Evolutionary conservation across 1,139 yeast species (phyloP).

Genomic region (Hemisphaericaspora lyxosophila): DNA sequence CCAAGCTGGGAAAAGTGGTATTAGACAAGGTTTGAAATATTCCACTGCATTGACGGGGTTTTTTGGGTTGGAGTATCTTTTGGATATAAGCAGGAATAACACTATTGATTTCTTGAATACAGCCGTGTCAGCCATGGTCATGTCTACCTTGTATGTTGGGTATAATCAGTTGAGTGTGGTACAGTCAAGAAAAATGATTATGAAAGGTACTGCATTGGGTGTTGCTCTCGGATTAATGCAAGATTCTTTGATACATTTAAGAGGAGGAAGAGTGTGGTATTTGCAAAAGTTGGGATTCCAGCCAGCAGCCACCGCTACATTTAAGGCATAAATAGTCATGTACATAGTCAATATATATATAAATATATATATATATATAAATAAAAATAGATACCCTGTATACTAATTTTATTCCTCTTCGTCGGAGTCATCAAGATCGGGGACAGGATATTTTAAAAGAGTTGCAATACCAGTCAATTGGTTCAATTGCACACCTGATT

Average conservation of each 20-base stretch:
- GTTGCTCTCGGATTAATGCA: slow-evolving; percentile 60
- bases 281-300: slow-evolving; percentile 24
- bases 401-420: slow-evolving; percentile 33
- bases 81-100: slow-evolving; percentile 54
- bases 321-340: slow-evolving; percentile 3
- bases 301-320: background rate
- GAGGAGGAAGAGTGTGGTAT: slow-evolving; percentile 71
- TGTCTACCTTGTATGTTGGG: slow-evolving; percentile 44
- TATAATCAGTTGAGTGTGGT: slow-evolving; percentile 42
- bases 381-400: too few relatives aligned
- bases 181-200: slow-evolving; percentile 49
- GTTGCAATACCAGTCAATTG: slow-evolving; percentile 92
- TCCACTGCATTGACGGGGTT: slow-evolving; percentile 49
- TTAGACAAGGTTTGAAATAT: slow-evolving; percentile 44
- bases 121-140: slow-evolving; percentile 47
- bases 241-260: slow-evolving; percentile 55
- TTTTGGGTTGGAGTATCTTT: slow-evolving; percentile 60
- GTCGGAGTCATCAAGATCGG: slow-evolving; percentile 76
- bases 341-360: background rate
- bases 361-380: too few relatives aligned
- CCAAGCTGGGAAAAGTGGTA: slow-evolving; percentile 49
- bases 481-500: slow-evolving; percentile 84
- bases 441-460: slow-evolving; percentile 77
- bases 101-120: slow-evolving; percentile 64
- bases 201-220: slow-evolving; percentile 60